These are phyloP conservation scores for Eucalyptus lansdowneana DNA, from an alignment of 345 rosid species.

Conservation along the genomic window DNA sequence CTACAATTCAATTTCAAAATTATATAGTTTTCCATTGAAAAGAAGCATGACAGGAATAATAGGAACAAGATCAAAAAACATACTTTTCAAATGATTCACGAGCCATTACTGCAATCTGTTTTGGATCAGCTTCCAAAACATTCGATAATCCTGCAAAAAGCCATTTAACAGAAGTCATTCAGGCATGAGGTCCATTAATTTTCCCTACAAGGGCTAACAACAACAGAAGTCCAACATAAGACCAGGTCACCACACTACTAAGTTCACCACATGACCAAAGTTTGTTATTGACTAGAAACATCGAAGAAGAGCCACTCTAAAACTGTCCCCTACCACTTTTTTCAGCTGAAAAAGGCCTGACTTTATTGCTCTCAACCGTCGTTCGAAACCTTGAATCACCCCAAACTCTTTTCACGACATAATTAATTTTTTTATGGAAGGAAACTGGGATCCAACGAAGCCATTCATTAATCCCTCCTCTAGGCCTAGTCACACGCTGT, in stretches of 20 bases:
- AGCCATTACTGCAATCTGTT: constrained; percentile 66
- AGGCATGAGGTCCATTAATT: not conserved
- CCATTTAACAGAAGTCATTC: not conserved
- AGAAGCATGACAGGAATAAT: not conserved
- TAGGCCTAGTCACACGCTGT: constrained; percentile 76
- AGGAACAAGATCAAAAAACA: not conserved
- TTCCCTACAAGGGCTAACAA: not conserved
- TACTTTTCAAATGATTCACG: constrained; percentile 52
- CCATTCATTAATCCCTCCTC: constrained; percentile 67
- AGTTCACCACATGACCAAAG: not conserved
- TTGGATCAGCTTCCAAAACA: constrained; percentile 60
- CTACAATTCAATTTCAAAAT: not conserved
- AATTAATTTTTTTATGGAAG: constrained; percentile 31
- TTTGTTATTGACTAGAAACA: not conserved
- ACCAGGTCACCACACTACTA: not conserved
- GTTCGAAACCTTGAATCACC: constrained; percentile 4
- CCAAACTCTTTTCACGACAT: constrained; percentile 17
- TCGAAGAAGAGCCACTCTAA: not conserved
- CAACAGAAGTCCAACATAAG: not conserved
- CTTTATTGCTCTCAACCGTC: not conserved
- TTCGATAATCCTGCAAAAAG: constrained; percentile 32
- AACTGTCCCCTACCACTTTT: constrained; percentile 19
- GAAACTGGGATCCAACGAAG: constrained; percentile 78
- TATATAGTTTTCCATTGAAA: not conserved
- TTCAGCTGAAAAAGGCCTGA: constrained; percentile 3